These are phyloP conservation scores for Eucalyptus globulus DNA, from an alignment of 345 rosid species.

Conservation along the genomic window DNA sequence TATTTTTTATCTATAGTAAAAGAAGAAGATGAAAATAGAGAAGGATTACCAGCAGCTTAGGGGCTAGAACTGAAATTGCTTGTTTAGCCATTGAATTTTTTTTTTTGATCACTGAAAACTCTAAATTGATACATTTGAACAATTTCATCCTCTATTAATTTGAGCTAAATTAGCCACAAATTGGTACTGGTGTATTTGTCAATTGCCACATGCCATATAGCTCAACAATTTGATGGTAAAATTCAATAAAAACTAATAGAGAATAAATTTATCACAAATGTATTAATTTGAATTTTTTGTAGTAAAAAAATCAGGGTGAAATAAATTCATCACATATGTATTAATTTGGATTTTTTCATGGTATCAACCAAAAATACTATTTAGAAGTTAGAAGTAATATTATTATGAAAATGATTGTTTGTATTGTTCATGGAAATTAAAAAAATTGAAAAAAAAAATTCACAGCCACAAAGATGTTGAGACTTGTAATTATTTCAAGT, in stretches of 20 bases:
- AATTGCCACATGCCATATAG: accelerated
- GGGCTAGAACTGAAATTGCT: neutral
- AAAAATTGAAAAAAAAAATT: too few relatives aligned
- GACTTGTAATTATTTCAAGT: too few relatives aligned
- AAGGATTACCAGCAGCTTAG: neutral
- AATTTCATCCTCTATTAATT: too few relatives aligned
- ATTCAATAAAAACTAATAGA: accelerated
- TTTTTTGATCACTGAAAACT: too few relatives aligned
- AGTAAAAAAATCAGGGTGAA: accelerated
- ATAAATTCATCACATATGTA: too few relatives aligned
- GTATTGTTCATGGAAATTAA: too few relatives aligned
- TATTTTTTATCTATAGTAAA: neutral
- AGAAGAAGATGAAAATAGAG: neutral
- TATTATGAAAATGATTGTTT: accelerated
- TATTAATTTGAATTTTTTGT: accelerated
- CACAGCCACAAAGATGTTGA: too few relatives aligned
- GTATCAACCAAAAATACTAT: too few relatives aligned
- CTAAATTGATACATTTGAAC: too few relatives aligned
- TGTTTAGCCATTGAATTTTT: neutral
- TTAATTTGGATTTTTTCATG: too few relatives aligned
- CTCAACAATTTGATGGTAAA: accelerated
- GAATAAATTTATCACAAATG: accelerated
- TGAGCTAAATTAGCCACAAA: too few relatives aligned
- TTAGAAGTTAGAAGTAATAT: neutral
- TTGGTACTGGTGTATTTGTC: accelerated